Conservation (phyloP, 2,329 filamentous ascomycete species). For the Teratosphaeria zuluensis region DNA sequence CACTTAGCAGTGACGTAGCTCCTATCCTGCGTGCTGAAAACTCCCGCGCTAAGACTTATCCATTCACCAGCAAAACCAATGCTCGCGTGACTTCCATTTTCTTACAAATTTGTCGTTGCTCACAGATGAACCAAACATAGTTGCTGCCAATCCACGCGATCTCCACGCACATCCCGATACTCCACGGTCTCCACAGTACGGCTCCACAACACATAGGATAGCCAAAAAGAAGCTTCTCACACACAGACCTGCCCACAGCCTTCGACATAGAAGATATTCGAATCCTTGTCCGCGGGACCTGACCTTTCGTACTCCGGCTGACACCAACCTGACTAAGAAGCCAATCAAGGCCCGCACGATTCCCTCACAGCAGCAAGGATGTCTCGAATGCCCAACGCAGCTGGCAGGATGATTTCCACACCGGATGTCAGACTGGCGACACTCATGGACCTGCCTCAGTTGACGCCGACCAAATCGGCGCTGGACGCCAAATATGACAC, state of each 20-base stretch:
- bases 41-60: no score
- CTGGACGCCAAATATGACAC: constrained; percentile 16
- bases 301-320: neutral
- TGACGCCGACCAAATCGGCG: constrained; percentile 5
- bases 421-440: constrained; percentile 5
- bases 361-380: neutral
- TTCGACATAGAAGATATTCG: neutral
- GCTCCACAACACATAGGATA: neutral
- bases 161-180: neutral
- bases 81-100: no score
- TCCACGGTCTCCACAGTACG: neutral
- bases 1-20: neutral
- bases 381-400: constrained; percentile 1
- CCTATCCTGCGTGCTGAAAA: neutral
- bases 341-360: neutral
- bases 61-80: neutral
- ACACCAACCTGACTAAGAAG: neutral
- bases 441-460: constrained; percentile 5
- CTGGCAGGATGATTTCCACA: constrained; percentile 1
- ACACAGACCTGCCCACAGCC: neutral
- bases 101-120: neutral
- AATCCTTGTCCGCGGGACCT: neutral
- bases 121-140: neutral
- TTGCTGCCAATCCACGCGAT: neutral
- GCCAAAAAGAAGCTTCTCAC: neutral